phyloP scores from a whole-genome alignment of 371 early-diverging fungal genomes.

The Pancytospora epiphaga region DNA sequence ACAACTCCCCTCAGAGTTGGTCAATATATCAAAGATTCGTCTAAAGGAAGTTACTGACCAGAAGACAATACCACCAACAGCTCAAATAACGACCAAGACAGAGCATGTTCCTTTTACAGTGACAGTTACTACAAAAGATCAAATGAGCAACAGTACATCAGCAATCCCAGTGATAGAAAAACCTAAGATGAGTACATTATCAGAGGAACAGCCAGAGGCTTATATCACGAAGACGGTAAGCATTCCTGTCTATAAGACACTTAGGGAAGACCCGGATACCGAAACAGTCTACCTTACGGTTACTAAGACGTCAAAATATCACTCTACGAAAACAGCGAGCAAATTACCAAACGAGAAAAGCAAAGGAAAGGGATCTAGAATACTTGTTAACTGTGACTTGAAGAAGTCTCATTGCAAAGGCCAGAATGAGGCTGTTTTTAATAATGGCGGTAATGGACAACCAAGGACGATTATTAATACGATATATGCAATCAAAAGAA shows the following conservation, averaged over 20 bases:
- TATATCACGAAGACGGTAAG: slow-evolving; percentile 12
- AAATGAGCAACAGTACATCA: too few species aligned
- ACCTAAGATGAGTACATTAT: not conserved
- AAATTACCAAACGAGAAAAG: not conserved
- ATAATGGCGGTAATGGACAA: not conserved
- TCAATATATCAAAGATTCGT: too few species aligned
- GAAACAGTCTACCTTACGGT: not conserved
- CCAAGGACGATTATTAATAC: not conserved
- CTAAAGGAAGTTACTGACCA: too few species aligned
- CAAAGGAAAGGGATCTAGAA: not conserved
- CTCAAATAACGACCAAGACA: too few species aligned
- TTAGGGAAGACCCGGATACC: not conserved
- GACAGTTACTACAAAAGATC: too few species aligned
- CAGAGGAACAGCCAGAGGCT: not conserved
- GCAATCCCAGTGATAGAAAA: too few species aligned
- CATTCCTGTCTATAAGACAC: slow-evolving; percentile 33
- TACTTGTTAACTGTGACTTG: not conserved
- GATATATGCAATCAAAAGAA: not conserved
- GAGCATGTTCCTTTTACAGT: too few species aligned
- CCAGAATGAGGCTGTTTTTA: too few species aligned
- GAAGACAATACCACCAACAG: too few species aligned
- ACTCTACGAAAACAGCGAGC: not conserved
- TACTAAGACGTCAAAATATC: not conserved
- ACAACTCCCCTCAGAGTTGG: too few species aligned
- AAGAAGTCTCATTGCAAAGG: not conserved